Percentiles rank a stretch among this genome's conserved stretches.
Conservation (phyloP, 306 rosid genomes). For the Prunus padus region DNA sequence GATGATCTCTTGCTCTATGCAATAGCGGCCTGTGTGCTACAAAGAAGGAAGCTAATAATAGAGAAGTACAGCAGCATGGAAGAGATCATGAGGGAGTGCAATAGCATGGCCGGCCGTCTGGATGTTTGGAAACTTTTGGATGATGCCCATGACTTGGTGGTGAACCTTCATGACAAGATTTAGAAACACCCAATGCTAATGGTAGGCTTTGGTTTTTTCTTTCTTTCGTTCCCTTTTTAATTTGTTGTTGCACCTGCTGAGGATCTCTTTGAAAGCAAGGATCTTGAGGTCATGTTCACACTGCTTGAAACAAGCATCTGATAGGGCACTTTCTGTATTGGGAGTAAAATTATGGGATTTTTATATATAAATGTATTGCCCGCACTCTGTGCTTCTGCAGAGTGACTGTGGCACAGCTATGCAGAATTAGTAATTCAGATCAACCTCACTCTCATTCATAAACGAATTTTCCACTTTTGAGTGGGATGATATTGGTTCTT, state of each 20-base stretch:
- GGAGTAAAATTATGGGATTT: conserved; percentile 17
- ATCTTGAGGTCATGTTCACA: neutral
- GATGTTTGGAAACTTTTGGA: conserved; percentile 34
- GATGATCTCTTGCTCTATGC: conserved; percentile 27
- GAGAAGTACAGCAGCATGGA: conserved; percentile 35
- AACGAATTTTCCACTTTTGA: neutral
- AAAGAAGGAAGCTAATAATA: conserved; percentile 25
- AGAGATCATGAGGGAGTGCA: conserved; percentile 34
- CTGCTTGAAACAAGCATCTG: conserved; percentile 18
- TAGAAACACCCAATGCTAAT: neutral
- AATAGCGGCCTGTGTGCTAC: conserved; percentile 28
- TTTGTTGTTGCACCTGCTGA: conserved; percentile 11
- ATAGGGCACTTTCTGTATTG: conserved; percentile 15
- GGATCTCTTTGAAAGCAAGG: conserved; percentile 11
- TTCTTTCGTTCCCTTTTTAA: neutral
- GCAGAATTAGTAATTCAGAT: conserved; percentile 14
- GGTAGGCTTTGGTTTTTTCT: conserved; percentile 1
- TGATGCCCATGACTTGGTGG: conserved; percentile 32
- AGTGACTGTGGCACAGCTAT: conserved; percentile 10
- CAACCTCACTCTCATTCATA: neutral
- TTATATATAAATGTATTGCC: neutral
- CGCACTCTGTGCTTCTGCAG: conserved; percentile 4
- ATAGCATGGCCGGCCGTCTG: conserved; percentile 29
- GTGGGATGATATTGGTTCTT: neutral
- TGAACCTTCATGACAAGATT: conserved; percentile 26